Percentiles rank a stretch among this genome's conserved stretches.
phyloP scores from a whole-genome alignment of 306 rosid genomes.

The Gastrolobium villosum region DNA sequence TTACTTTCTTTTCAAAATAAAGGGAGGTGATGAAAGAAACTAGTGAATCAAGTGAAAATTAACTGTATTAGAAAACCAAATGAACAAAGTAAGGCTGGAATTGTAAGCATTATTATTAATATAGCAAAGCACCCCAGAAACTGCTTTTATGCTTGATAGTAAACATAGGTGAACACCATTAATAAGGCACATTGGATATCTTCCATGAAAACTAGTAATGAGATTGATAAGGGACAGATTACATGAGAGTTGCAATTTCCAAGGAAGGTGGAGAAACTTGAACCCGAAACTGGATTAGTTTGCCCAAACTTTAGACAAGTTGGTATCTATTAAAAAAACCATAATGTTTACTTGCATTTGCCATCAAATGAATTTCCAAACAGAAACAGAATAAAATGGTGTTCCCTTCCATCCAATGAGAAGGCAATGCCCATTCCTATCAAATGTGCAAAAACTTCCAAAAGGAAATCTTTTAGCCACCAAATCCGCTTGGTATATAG shows the following conservation, averaged over 20 bases:
- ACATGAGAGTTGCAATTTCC: too few species aligned
- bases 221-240: neutral
- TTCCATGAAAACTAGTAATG: neutral
- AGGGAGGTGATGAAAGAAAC: too few species aligned
- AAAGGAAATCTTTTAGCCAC: conserved; percentile 56
- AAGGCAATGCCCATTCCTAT: conserved; percentile 57
- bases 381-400: conserved; percentile 67
- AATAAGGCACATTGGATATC: neutral
- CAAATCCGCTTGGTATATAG: conserved; percentile 67
- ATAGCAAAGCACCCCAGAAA: neutral
- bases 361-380: conserved; percentile 64
- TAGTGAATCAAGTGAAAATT: too few species aligned
- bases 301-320: too few species aligned
- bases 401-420: conserved; percentile 79
- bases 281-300: too few species aligned
- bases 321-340: neutral
- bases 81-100: too few species aligned
- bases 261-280: too few species aligned
- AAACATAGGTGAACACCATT: neutral
- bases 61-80: too few species aligned
- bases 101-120: too few species aligned
- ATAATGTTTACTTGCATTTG: neutral
- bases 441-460: conserved; percentile 57
- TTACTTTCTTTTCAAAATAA: too few species aligned
- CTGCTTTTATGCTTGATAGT: neutral